A percentile compares a stretch with the other conserved stretches of the same genome.
Conservation (phyloP, 2,329 filamentous ascomycete genomes). For the Chrysoporthe deuterocubensis region DNA sequence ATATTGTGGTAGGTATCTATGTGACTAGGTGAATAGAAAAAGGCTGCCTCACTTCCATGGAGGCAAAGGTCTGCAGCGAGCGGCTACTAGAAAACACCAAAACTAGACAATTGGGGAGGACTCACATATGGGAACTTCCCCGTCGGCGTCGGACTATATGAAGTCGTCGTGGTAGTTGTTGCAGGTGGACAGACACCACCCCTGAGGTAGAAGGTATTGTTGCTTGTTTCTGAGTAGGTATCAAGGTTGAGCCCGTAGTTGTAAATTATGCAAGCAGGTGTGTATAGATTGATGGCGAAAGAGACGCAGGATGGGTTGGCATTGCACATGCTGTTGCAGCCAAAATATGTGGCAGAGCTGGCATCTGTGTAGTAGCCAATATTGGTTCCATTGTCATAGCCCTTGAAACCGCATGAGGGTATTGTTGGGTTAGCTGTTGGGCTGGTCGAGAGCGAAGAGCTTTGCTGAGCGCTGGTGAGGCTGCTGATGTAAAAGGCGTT, state of each 20-base stretch:
- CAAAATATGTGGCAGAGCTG: not conserved
- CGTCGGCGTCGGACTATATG: conserved; percentile 1
- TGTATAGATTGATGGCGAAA: not conserved
- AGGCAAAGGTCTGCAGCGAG: no score
- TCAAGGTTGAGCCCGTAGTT: not conserved
- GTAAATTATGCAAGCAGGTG: conserved; percentile 1
- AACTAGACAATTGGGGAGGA: not conserved
- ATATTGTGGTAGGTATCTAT: no score
- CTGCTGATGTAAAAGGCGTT: not conserved
- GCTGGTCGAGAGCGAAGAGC: not conserved
- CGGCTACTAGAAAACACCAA: no score
- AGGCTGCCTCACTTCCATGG: no score
- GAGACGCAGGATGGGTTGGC: not conserved
- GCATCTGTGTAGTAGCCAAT: conserved; percentile 2
- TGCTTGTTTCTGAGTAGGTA: not conserved
- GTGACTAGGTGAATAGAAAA: no score
- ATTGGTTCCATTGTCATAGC: not conserved
- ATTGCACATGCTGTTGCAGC: conserved; percentile 2
- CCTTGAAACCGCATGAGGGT: not conserved
- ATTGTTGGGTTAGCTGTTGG: not conserved
- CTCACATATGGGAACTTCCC: conserved; percentile 8
- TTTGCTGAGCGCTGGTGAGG: not conserved
- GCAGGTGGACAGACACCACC: not conserved
- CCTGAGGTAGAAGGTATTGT: conserved; percentile 3
- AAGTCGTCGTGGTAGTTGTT: conserved; percentile 7